These are phyloP conservation scores for Candida krabiensis DNA, from an alignment of 805 yeast species.

Conservation along the genomic window DNA sequence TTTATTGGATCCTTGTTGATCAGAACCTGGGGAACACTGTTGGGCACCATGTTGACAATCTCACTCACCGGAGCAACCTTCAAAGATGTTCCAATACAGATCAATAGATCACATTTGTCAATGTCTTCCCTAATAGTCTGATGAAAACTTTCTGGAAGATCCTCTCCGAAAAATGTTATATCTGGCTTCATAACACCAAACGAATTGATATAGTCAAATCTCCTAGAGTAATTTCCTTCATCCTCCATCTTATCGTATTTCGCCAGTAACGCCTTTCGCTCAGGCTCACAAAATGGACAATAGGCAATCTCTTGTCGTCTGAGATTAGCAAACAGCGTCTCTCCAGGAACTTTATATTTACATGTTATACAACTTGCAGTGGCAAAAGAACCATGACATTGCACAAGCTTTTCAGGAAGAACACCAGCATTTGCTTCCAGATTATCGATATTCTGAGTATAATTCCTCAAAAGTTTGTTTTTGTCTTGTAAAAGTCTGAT, in stretches of 20 bases:
- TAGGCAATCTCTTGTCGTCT: constrained; percentile 60
- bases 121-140: constrained; percentile 58
- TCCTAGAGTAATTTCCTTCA: constrained; percentile 28
- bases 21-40: constrained; percentile 77
- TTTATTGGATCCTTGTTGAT: constrained; percentile 75
- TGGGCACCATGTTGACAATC: constrained; percentile 71
- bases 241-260: constrained; percentile 33
- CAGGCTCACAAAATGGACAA: constrained; percentile 64
- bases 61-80: constrained; percentile 92
- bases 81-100: constrained; percentile 87
- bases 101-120: constrained; percentile 67
- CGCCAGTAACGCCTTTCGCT: constrained; percentile 34
- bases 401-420: constrained; percentile 63
- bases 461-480: constrained; percentile 75
- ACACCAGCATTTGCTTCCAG: constrained; percentile 82
- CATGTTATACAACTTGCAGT: constrained; percentile 84
- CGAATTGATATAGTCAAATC: constrained; percentile 41
- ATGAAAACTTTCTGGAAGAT: constrained; percentile 70
- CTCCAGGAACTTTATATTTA: constrained; percentile 64
- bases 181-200: constrained; percentile 90
- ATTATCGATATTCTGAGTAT: constrained; percentile 90
- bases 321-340: constrained; percentile 58
- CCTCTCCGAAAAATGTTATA: constrained; percentile 89
- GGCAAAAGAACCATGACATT: constrained; percentile 93
- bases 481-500: constrained; percentile 71